Conservation (phyloP, 2,329 filamentous ascomycete species). For the Xylariaceae sp. region DNA sequence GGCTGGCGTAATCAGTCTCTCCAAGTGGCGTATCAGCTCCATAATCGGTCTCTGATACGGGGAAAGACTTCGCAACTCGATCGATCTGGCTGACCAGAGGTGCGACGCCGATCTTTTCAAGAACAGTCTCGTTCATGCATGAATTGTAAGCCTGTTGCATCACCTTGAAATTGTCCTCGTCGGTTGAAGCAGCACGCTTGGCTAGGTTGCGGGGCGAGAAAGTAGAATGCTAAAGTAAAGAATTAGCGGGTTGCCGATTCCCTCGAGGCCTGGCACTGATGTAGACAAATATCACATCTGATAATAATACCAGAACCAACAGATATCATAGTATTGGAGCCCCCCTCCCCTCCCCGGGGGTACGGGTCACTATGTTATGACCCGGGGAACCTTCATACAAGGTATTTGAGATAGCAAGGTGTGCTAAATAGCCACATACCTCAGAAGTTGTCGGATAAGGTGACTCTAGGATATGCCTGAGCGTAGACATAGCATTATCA, state of each 20-base stretch:
- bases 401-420: too few relatives aligned
- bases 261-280: neutral
- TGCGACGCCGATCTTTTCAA: slow-evolving; percentile 56
- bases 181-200: slow-evolving; percentile 44
- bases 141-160: slow-evolving; percentile 66
- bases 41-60: slow-evolving; percentile 33
- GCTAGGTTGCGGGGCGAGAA: slow-evolving; percentile 49
- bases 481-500: slow-evolving; percentile 59
- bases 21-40: slow-evolving; percentile 26
- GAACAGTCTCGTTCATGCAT: slow-evolving; percentile 64
- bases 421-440: slow-evolving; percentile 25
- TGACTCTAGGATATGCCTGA: slow-evolving; percentile 66
- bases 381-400: too few relatives aligned
- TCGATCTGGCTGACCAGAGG: slow-evolving; percentile 61
- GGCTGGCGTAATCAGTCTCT: slow-evolving; percentile 35
- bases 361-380: too few relatives aligned
- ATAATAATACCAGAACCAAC: neutral
- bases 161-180: slow-evolving; percentile 67
- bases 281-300: neutral
- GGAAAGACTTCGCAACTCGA: slow-evolving; percentile 51
- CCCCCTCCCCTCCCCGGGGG: too few relatives aligned
- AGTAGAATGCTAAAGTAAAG: slow-evolving; percentile 46
- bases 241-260: slow-evolving; percentile 14
- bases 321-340: too few relatives aligned
- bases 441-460: slow-evolving; percentile 50